Evolutionary conservation across 192 early-diverging fungal species (phyloP), one percentile per base, ranked within the genome.

Genomic region (Entomortierella lignicola): DNA sequence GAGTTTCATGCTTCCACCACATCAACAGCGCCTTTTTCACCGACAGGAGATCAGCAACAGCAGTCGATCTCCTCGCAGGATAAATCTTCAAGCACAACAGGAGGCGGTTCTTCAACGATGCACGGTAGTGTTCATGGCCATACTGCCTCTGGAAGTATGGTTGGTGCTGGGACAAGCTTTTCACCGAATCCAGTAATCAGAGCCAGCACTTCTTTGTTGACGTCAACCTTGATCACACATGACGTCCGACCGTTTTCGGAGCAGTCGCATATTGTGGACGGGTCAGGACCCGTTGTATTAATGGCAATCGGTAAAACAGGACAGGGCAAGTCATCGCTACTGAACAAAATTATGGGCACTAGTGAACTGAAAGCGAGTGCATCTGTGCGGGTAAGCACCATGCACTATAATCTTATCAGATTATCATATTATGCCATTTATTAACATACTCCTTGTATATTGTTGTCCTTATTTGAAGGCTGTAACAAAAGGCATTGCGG

Each of bases 281-380:
- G 75, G 26, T 27, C 75, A 3, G 75, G 75, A 23, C 75, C 75
- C 3, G 61, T 79, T 27, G 75, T 79, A 23, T 43, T 79, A 20
- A 70, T 79, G 50, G 75, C 75, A 32, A 64, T 79, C 54, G 75
- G 75, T 39, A 79, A 79, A 51, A 79, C 75, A 32, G 75, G 75
- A 0, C 75, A 79, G 51, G 75, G 75, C 13, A 79, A 79, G 29
- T 79, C 75, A n/a, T 79, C 75, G 29, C 51, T 79, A 21, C 27
- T 79, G 23, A 79, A 79, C 62, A 79, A 66, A 37, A 79, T 79
- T 39, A 70, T 79, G 75, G 75, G 75, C 23, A 79, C 75, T 4
- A 79, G 51, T 26, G 75, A 79, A 42, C 51, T 79, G 21, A 79
- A 70, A 39, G 75, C 75, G 13, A 79, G 75, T 65, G 75, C 75